Percentiles rank a stretch among this genome's conserved stretches.
phyloP scores from a whole-genome alignment of 176 grass and related monocot species.

The Aegilops sharonensis region DNA sequence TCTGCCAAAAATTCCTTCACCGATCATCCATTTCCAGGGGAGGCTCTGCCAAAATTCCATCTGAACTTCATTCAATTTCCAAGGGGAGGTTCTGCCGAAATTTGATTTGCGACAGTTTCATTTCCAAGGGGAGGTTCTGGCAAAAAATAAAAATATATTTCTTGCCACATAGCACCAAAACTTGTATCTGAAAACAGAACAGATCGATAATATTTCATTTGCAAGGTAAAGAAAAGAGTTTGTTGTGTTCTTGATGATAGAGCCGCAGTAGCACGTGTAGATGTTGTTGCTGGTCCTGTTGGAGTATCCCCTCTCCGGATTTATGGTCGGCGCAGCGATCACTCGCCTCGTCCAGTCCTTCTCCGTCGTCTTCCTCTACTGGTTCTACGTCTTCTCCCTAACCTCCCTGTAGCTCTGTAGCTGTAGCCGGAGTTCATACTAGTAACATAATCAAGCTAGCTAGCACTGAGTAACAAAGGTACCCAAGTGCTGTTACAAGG shows the following conservation, averaged over 20 bases:
- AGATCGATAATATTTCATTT: background rate
- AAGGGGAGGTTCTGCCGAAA: slow-evolving; percentile 36
- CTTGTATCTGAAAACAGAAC: background rate
- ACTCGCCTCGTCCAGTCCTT: slow-evolving; percentile 94
- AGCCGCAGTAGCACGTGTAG: slow-evolving; percentile 20
- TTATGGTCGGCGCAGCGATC: slow-evolving; percentile 71
- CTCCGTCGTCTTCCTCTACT: slow-evolving; percentile 97
- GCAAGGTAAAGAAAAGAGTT: background rate
- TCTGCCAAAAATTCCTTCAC: slow-evolving; percentile 27
- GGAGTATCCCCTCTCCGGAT: slow-evolving; percentile 58
- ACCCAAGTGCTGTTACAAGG: slow-evolving; percentile 8
- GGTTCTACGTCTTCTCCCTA: slow-evolving; percentile 99
- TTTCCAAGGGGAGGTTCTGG: slow-evolving; percentile 30
- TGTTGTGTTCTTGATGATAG: slow-evolving; percentile 47
- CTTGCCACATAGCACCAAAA: background rate
- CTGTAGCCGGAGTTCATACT: background rate
- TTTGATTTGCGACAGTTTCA: background rate
- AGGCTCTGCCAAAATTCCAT: slow-evolving; percentile 28
- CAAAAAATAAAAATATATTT: slow-evolving; percentile 29
- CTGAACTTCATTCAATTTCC: background rate
- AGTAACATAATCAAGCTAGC: slow-evolving; percentile 15
- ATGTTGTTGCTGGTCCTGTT: slow-evolving; percentile 74
- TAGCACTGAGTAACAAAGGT: background rate
- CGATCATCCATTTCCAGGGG: background rate
- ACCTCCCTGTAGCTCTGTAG: background rate